These are phyloP conservation scores for Kazachstania kunashirensis DNA, from an alignment of 805 yeast species.

Conservation along the genomic window DNA sequence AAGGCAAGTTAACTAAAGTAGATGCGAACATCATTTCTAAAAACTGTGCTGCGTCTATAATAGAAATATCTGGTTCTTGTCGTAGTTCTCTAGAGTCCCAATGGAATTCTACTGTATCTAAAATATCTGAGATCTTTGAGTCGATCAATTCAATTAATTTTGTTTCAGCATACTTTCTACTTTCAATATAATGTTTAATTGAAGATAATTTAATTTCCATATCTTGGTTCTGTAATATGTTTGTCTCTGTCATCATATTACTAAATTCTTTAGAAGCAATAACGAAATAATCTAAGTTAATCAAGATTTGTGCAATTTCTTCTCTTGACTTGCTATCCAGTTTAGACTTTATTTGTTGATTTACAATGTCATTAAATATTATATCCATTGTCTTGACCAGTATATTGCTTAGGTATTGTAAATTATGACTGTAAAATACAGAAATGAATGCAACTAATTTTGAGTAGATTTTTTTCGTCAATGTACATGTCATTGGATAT, in stretches of 20 bases:
- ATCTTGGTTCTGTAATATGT: conserved; percentile 30
- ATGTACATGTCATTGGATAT: conserved; percentile 78
- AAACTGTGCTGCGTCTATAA: conserved; percentile 77
- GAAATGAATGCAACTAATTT: conserved; percentile 57
- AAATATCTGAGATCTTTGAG: conserved; percentile 62
- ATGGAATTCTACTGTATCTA: conserved; percentile 78
- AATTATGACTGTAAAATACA: conserved; percentile 53
- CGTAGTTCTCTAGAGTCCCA: conserved; percentile 53
- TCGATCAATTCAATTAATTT: conserved; percentile 78
- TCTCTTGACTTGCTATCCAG: conserved; percentile 73
- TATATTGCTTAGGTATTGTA: conserved; percentile 50
- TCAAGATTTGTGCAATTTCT: conserved; percentile 78
- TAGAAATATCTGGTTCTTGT: conserved; percentile 58
- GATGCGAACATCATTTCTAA: conserved; percentile 78
- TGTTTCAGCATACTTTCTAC: conserved; percentile 65
- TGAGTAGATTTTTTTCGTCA: conserved; percentile 54
- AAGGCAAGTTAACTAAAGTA: conserved; percentile 74
- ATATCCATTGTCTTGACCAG: conserved; percentile 54
- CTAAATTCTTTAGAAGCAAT: conserved; percentile 62
- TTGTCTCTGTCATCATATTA: conserved; percentile 32
- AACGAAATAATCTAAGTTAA: conserved; percentile 79
- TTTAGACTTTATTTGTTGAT: conserved; percentile 50
- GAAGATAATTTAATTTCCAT: conserved; percentile 41
- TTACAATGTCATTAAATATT: conserved; percentile 58
- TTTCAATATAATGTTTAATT: conserved; percentile 43